Conservation (phyloP, 129 eudicot species). For the Logfia minima region DNA sequence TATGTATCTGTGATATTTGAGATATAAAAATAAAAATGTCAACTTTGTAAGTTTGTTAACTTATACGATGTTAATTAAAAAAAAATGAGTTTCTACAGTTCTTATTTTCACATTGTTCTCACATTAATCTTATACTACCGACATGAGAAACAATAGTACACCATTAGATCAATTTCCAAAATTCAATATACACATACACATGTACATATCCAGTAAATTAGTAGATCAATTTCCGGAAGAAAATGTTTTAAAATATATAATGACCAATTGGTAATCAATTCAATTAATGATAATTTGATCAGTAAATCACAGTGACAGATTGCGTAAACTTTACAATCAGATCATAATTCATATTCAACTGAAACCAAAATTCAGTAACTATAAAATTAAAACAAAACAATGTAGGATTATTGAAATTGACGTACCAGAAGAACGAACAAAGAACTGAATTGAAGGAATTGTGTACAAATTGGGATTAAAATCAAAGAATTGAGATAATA, state of each 20-base stretch:
- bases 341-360: slow-evolving; percentile 7
- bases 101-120: too few species aligned
- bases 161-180: neutral
- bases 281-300: neutral
- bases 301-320: neutral
- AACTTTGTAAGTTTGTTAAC: too few species aligned
- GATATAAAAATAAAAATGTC: too few species aligned
- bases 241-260: neutral
- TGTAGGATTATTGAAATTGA: slow-evolving; percentile 9
- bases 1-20: neutral
- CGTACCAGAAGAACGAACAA: slow-evolving; percentile 26
- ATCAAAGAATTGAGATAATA: slow-evolving; percentile 12
- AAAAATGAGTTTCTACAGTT: too few species aligned
- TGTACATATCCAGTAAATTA: neutral
- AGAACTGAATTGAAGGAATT: slow-evolving; percentile 25
- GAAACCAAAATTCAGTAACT: neutral
- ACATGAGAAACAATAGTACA: neutral
- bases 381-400: neutral
- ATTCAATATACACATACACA: neutral
- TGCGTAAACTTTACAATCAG: neutral
- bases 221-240: neutral
- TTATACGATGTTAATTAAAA: too few species aligned
- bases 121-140: neutral
- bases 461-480: slow-evolving; percentile 10
- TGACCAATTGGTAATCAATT: slow-evolving; percentile 3